Conservation (phyloP, 1,139 yeast genomes). For the Suhomyces ambrosiae region DNA sequence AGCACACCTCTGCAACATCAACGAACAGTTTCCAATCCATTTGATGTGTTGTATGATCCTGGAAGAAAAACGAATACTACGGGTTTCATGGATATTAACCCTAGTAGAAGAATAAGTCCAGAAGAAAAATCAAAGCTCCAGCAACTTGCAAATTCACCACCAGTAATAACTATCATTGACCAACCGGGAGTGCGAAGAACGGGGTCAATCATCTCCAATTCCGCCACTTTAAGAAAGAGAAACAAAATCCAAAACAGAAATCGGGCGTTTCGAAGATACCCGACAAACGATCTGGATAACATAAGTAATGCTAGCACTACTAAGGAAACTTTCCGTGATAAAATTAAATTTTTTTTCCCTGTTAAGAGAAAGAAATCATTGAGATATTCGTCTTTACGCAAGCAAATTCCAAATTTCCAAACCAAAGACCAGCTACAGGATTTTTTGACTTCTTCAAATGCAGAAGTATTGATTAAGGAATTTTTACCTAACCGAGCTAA, state of each 20-base stretch:
- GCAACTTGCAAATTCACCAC: conserved; percentile 7
- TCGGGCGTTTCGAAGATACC: conserved; percentile 28
- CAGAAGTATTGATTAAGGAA: conserved; percentile 28
- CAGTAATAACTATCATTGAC: conserved; percentile 32
- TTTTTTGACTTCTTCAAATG: conserved; percentile 28
- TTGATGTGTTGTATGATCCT: conserved; percentile 9
- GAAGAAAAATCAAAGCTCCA: not conserved
- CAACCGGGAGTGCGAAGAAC: conserved; percentile 24
- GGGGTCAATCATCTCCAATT: conserved; percentile 35
- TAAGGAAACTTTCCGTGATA: conserved; percentile 6
- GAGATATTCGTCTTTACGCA: conserved; percentile 25
- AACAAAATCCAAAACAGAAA: conserved; percentile 34
- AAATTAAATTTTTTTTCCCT: conserved; percentile 33
- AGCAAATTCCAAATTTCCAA: conserved; percentile 28
- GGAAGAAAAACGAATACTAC: conserved; percentile 1
- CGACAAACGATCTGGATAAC: conserved; percentile 3
- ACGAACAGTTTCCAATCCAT: conserved; percentile 13
- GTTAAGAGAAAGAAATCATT: conserved; percentile 40
- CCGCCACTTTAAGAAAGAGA: conserved; percentile 36
- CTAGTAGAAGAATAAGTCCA: not conserved
- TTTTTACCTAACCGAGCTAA: conserved; percentile 35
- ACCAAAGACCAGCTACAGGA: conserved; percentile 29
- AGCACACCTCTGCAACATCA: conserved; percentile 9
- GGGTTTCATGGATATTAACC: not conserved
- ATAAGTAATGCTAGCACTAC: conserved; percentile 4